Base-by-base conservation (phyloP, 2,329 filamentous ascomycete species). In the Verticillium tricorpus region DNA sequence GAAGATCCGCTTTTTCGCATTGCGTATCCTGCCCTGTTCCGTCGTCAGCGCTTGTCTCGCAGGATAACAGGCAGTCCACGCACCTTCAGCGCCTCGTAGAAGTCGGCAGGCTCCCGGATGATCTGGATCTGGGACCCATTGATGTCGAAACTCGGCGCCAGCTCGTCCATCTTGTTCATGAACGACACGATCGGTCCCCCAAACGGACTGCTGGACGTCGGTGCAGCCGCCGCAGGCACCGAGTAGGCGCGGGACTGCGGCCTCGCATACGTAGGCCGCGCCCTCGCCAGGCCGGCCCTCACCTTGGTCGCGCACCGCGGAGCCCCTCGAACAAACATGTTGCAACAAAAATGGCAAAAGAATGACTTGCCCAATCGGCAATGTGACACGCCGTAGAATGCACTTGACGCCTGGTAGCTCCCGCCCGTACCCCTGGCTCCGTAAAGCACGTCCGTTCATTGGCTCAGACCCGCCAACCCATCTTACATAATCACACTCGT, bases 41-140 rank as follows among this genome's bases (percentile, higher is more conserved):
- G 8, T 25, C 14, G 45, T 59, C 15, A 52, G 45, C 45, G 8
- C 5, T 25, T 25, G 45, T 54, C 5, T 17, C 17, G 7, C 14
- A 11, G 19, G 15, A 8, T 17, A 5, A n/a, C 2, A n/a, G 6
- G 6, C 19, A 22, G 22, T 17, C 9, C 22, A 22, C 61, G 37
- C 72, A 93, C 92, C 87, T 97, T 97, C 63, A 99, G 80, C 8
- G 89, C 92, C 68, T 90, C 87, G 76, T 97, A 99, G 73, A 99
- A 99, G 60, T 94, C 91, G n/a, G 85, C 77, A 0, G 95, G 95
- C 2, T 90, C 89, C 68, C 88, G 84, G 14, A 99, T 76, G 22
- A 99, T 89, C 12, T 84, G 82, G 58, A 99, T 90, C 62, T 94
- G 87, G 5, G 91, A 91, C 1, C 92, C 91, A 31, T 88, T 80